Evolutionary conservation across 805 yeast genomes (phyloP).

Genomic region (Pichia heedii): DNA sequence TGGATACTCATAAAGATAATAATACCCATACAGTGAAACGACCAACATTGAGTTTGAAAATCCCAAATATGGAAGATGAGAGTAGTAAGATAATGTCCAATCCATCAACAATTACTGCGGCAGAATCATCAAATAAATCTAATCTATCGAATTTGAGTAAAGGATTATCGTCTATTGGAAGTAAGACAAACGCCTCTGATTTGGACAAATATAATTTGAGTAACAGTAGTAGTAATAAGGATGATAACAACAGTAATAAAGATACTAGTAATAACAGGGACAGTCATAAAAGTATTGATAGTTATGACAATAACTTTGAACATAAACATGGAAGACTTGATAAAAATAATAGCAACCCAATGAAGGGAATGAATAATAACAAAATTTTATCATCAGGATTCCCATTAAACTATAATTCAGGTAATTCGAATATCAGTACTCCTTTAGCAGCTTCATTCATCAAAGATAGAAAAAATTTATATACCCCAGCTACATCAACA

Average conservation of each 20-base stretch:
- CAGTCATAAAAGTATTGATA: no score
- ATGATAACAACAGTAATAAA: no score
- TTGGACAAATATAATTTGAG: no score
- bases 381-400: neutral
- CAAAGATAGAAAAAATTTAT: slow-evolving; percentile 3
- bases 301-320: no score
- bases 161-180: neutral
- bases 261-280: neutral
- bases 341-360: neutral
- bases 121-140: slow-evolving; percentile 7
- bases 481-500: slow-evolving; percentile 3
- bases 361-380: neutral
- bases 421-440: neutral
- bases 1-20: neutral
- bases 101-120: slow-evolving; percentile 20
- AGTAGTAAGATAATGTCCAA: slow-evolving; percentile 25
- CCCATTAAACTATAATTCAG: neutral
- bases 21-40: slow-evolving; percentile 22
- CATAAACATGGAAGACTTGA: neutral
- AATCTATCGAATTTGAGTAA: neutral
- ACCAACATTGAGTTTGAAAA: slow-evolving; percentile 56
- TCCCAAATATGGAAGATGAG: slow-evolving; percentile 34
- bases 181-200: neutral
- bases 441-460: slow-evolving; percentile 3
- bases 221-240: neutral